phyloP scores from a whole-genome alignment of 208 protist species.

The Leishmania gerbilli region DNA sequence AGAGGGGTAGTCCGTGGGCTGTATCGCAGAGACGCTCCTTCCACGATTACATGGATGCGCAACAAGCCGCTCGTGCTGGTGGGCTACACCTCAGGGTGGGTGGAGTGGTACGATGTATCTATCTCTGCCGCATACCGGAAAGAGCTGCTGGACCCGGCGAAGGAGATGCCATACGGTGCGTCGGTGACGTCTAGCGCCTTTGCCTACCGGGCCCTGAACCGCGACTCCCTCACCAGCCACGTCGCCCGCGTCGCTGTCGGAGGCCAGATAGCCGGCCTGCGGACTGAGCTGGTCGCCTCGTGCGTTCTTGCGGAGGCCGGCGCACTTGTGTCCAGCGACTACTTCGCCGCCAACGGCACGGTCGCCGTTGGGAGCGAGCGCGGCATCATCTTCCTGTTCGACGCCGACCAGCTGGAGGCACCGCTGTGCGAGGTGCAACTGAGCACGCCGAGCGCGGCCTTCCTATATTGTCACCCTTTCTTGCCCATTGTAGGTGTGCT shows the following conservation, averaged over 20 bases:
- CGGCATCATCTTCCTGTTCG: conserved; percentile 52
- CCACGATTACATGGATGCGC: conserved; percentile 89
- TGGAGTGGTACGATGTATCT: conserved; percentile 82
- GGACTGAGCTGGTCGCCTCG: conserved; percentile 31
- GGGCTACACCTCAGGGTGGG: conserved; percentile 57
- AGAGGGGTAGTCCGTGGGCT: background rate
- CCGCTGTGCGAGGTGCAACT: conserved; percentile 52
- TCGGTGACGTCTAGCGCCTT: conserved; percentile 26
- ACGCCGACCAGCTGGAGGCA: conserved; percentile 41
- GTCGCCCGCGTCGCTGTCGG: conserved; percentile 29
- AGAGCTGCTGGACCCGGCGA: conserved; percentile 25
- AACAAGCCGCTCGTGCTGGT: conserved; percentile 81
- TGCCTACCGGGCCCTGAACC: conserved; percentile 32
- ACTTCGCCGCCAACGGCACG: conserved; percentile 61
- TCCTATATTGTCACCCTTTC: conserved; percentile 83
- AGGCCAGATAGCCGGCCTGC: conserved; percentile 42
- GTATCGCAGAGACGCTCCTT: conserved; percentile 29
- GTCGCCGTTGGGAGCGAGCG: conserved; percentile 64
- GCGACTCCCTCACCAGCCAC: conserved; percentile 17
- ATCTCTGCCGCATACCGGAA: conserved; percentile 34
- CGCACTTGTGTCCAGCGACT: conserved; percentile 69
- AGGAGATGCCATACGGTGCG: conserved; percentile 24
- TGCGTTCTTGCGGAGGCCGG: conserved; percentile 47
- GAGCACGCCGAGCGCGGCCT: conserved; percentile 25
- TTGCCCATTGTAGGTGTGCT: conserved; percentile 68